Conservation (phyloP, 192 early-diverging fungal genomes). For the Backusella liffmaniae region DNA sequence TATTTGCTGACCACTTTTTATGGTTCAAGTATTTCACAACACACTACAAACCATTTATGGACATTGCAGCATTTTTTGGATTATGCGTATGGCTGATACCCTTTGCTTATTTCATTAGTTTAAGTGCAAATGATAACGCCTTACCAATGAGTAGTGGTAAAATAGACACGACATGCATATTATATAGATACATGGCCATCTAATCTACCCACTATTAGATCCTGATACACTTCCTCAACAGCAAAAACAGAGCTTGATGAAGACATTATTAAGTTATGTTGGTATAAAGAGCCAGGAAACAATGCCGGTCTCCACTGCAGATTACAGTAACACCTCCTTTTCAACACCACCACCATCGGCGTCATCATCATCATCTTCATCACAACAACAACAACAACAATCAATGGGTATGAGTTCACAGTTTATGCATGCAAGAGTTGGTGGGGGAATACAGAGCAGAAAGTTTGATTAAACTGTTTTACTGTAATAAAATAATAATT, state of each 20-base stretch:
- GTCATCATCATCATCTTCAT: too few species aligned
- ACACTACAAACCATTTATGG: conserved; percentile 68
- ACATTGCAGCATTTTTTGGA: conserved; percentile 90
- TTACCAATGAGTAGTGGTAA: conserved; percentile 53
- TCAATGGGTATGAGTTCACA: not conserved
- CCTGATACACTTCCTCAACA: conserved; percentile 28
- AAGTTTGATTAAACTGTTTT: not conserved
- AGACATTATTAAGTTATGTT: conserved; percentile 23
- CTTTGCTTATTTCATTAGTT: conserved; percentile 88
- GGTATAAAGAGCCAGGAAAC: conserved; percentile 18
- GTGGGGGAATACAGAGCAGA: not conserved
- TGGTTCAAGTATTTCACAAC: conserved; percentile 93
- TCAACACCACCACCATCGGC: not conserved
- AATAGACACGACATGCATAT: not conserved
- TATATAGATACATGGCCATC: not conserved
- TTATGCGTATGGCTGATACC: conserved; percentile 95
- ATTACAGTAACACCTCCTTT: not conserved
- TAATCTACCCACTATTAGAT: not conserved
- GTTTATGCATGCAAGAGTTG: not conserved
- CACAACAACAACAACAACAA: not conserved
- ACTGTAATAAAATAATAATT: not conserved
- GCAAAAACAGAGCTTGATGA: conserved; percentile 29
- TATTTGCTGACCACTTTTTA: conserved; percentile 85
- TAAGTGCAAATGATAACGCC: conserved; percentile 88
- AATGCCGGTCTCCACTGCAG: conserved; percentile 9